Evolutionary conservation across 2,329 filamentous ascomycete species (phyloP).

Genomic region (Colletotrichum graminicola): DNA sequence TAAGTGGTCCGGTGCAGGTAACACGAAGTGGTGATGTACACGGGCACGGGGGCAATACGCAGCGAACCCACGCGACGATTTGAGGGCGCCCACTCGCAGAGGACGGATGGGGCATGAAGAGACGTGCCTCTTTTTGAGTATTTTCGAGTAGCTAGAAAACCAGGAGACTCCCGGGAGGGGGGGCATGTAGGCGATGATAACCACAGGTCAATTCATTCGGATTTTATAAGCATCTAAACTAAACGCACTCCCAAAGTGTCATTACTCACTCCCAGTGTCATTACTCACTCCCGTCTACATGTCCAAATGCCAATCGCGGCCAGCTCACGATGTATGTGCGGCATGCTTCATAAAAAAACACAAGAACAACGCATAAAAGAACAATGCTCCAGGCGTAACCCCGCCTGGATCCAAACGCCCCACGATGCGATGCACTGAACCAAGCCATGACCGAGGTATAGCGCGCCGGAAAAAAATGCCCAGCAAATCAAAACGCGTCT

Average conservation of each 20-base stretch:
- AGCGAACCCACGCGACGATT: neutral
- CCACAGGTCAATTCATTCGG: conserved; percentile 20
- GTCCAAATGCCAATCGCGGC: conserved; percentile 29
- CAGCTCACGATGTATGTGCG: conserved; percentile 22
- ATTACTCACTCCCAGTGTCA: conserved; percentile 38
- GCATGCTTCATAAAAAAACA: conserved; percentile 8
- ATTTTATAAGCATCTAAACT: neutral
- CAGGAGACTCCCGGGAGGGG: conserved; percentile 34
- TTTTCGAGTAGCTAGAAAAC: conserved; percentile 25
- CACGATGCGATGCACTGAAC: conserved; percentile 29
- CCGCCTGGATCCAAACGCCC: conserved; percentile 36
- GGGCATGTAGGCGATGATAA: conserved; percentile 15
- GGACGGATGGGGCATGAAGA: neutral
- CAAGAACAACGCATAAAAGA: neutral
- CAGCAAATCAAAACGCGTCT: conserved; percentile 35
- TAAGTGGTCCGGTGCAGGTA: conserved; percentile 2
- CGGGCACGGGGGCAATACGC: neutral
- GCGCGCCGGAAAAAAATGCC: conserved; percentile 41
- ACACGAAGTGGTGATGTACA: neutral
- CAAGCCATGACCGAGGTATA: conserved; percentile 39
- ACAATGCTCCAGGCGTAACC: neutral
- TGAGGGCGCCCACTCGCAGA: neutral
- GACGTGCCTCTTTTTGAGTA: conserved; percentile 4
- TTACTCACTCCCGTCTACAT: conserved; percentile 35
- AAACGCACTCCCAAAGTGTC: conserved; percentile 13